phyloP scores from a whole-genome alignment of 1,284 basidiomycete species.

The Inonotus obliquus region DNA sequence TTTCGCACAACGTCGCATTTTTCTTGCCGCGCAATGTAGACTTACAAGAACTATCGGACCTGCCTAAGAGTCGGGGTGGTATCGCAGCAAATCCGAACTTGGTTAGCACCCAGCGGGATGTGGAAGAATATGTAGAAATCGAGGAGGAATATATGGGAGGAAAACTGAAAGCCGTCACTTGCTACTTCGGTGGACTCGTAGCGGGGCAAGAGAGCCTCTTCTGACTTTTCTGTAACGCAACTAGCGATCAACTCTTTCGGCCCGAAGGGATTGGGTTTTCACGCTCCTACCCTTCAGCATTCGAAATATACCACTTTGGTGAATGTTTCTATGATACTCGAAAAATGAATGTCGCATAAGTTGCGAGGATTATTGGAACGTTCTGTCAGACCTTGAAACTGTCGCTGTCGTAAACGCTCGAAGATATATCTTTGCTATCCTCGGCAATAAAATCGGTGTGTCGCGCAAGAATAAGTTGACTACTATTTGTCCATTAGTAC shows the following conservation, averaged over 20 bases:
- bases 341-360: too few relatives aligned
- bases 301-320: too few relatives aligned
- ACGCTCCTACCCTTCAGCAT: too few relatives aligned
- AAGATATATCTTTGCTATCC: too few relatives aligned
- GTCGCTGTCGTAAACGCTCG: too few relatives aligned
- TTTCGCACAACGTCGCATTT: conserved; percentile 83
- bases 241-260: not conserved
- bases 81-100: conserved; percentile 1
- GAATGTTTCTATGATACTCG: too few relatives aligned
- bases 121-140: conserved; percentile 52
- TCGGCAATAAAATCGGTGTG: too few relatives aligned
- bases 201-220: conserved; percentile 61
- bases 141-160: conserved; percentile 88
- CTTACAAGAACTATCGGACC: conserved; percentile 65
- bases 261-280: too few relatives aligned
- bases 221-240: conserved; percentile 20
- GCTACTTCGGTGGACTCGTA: conserved; percentile 75
- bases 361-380: too few relatives aligned
- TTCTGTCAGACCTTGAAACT: too few relatives aligned
- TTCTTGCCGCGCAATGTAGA: conserved; percentile 86
- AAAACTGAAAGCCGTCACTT: conserved; percentile 81
- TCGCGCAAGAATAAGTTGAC: too few relatives aligned
- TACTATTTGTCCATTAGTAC: too few relatives aligned
- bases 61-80: conserved; percentile 33
- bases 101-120: conserved; percentile 12